Evolutionary conservation across 768 basidiomycete genomes (phyloP).

Genomic region (Naganishia vaughanmartiniae): DNA sequence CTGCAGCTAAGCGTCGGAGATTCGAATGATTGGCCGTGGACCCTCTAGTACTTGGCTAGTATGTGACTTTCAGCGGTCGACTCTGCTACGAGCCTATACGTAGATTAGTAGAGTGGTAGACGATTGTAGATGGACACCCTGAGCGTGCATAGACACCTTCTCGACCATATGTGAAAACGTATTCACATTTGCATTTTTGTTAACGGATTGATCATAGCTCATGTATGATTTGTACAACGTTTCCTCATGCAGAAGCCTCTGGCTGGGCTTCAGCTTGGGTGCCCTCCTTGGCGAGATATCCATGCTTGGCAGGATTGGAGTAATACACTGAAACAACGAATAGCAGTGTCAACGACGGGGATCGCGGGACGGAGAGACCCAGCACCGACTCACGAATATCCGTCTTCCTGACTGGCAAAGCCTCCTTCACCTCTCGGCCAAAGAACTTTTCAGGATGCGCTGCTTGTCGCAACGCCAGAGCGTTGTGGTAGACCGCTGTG

Average conservation of each 20-base stretch:
- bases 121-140: not conserved
- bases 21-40: not conserved
- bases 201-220: not conserved
- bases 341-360: not conserved
- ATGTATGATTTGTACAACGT: not conserved
- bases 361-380: not conserved
- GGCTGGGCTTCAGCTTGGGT: not conserved
- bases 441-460: constrained; percentile 55
- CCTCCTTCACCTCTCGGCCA: constrained; percentile 66
- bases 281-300: constrained; percentile 42
- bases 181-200: not conserved
- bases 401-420: constrained; percentile 77
- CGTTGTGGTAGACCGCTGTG: constrained; percentile 87
- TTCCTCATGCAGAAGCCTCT: not conserved
- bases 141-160: not conserved
- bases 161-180: not conserved
- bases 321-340: constrained; percentile 41
- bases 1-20: not conserved
- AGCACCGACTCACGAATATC: constrained; percentile 67
- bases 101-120: not conserved
- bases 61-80: not conserved
- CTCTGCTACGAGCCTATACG: not conserved
- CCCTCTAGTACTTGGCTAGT: not conserved
- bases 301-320: constrained; percentile 48
- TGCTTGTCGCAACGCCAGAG: constrained; percentile 67